These are phyloP conservation scores for Rhododendron molle DNA, from an alignment of 148 eudicot genomes.

Conservation along the genomic window DNA sequence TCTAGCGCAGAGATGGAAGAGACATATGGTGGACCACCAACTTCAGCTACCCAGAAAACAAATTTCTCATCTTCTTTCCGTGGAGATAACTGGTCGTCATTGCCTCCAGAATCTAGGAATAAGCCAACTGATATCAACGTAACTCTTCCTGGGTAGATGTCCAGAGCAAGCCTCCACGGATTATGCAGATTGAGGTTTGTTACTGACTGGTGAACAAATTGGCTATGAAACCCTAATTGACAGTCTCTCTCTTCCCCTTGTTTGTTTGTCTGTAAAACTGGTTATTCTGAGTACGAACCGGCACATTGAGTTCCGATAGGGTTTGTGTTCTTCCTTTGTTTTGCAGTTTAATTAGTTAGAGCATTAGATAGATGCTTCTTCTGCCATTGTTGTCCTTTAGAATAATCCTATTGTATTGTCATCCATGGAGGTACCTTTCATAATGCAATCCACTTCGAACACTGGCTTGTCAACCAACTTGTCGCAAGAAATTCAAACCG, in stretches of 20 bases:
- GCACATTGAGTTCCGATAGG: background rate
- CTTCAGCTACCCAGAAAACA: slow-evolving; percentile 27
- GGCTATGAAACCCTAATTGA: slow-evolving; percentile 11
- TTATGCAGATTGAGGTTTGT: slow-evolving; percentile 10
- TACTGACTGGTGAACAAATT: slow-evolving; percentile 22
- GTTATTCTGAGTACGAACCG: background rate
- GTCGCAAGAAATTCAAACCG: background rate
- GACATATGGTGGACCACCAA: slow-evolving; percentile 26
- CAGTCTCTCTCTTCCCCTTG: slow-evolving; percentile 1
- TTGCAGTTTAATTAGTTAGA: slow-evolving; percentile 12
- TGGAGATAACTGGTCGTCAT: slow-evolving; percentile 50
- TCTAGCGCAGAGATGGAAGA: slow-evolving; percentile 48
- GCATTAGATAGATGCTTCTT: slow-evolving; percentile 17
- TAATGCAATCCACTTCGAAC: background rate
- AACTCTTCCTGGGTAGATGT: slow-evolving; percentile 28
- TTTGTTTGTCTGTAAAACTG: slow-evolving; percentile 13
- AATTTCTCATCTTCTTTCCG: slow-evolving; percentile 34
- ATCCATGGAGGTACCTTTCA: slow-evolving; percentile 1
- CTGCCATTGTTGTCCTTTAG: background rate
- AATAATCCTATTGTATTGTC: slow-evolving; percentile 10
- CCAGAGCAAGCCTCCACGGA: background rate
- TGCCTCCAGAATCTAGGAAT: slow-evolving; percentile 37
- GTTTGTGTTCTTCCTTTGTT: slow-evolving; percentile 8
- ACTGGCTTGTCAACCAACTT: background rate
- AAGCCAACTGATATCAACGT: slow-evolving; percentile 50